Base-by-base conservation (phyloP, 768 basidiomycete species). In the Suillus sp. region DNA sequence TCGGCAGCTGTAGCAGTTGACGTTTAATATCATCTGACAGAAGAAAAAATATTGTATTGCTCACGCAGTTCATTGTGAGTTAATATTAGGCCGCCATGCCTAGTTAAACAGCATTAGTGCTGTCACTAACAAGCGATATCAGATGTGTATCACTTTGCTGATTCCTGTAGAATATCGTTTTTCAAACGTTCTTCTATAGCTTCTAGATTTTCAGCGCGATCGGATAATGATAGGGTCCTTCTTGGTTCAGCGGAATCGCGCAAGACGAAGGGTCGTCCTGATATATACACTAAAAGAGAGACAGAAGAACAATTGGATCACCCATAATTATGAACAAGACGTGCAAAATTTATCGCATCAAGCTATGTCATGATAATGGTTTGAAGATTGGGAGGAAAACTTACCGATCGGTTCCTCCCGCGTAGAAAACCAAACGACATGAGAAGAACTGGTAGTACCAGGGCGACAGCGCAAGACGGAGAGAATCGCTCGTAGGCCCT, bases 391-490 rank as follows among this genome's bases (percentile, higher is more conserved):
- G 30, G 8, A 60, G 20, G 18, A 43, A 37, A 25, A 80, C 88
- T 65, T 75, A 94, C 95, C 86, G 59, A 96, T 86, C 4, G 96
- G 95, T 72, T 99, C 97, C 76, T 99, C 97, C 68, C 97, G 84
- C 14, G 96, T 97, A 34, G 92, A 97, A 76, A 99, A 94, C 95
- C 95, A 99, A 34, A 96, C 89, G 3, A 93, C 92, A 69, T 87
- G 90, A 2, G 89, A 86, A 13, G 88, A 84, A 65, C 87, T 81
- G 3, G 77, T 69, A 37, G 81, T 83, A 60, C 83, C 85, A 10
- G 92, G 92, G 34, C 89, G 79, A 66, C 90, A 91, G 40, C 89
- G 81, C 7, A 99, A 84, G 13, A 95, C 82, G 25, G 93, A 93
- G 4, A 99, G 78, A 57, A 99, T 93, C 2, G 94, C 95, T 53